Evolutionary conservation across 2,329 filamentous ascomycete genomes (phyloP).

Genomic region (Colletotrichum agaves): DNA sequence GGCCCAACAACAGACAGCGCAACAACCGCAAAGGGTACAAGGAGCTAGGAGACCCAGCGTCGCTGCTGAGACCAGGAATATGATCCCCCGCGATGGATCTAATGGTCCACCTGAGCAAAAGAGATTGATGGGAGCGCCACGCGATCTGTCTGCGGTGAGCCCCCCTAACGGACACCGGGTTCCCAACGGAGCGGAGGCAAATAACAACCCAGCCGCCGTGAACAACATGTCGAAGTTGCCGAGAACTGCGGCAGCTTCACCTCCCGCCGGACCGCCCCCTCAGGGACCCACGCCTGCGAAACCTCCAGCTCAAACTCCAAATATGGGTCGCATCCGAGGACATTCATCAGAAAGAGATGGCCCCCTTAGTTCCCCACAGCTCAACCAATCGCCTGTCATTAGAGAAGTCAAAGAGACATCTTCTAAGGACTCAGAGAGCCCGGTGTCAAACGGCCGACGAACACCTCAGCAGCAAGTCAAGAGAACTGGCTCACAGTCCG

Average conservation of each 20-base stretch:
- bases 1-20: slow-evolving; percentile 42
- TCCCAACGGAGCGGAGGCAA: slow-evolving; percentile 53
- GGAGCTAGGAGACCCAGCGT: slow-evolving; percentile 57
- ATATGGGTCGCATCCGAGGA: slow-evolving; percentile 58
- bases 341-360: slow-evolving; percentile 59
- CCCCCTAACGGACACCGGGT: slow-evolving; percentile 55
- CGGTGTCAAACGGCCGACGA: slow-evolving; percentile 68
- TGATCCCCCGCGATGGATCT: slow-evolving; percentile 62
- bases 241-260: slow-evolving; percentile 50
- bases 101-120: slow-evolving; percentile 62
- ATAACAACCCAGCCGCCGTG: slow-evolving; percentile 44
- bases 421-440: slow-evolving; percentile 59
- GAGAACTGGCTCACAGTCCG: slow-evolving; percentile 50
- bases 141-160: slow-evolving; percentile 48
- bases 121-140: slow-evolving; percentile 54
- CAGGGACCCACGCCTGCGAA: slow-evolving; percentile 63
- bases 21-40: slow-evolving; percentile 53
- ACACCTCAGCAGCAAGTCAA: slow-evolving; percentile 69
- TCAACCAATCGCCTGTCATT: slow-evolving; percentile 54
- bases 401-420: slow-evolving; percentile 47
- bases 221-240: slow-evolving; percentile 52
- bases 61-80: slow-evolving; percentile 51
- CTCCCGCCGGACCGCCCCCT: slow-evolving; percentile 59
- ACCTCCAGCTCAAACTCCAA: slow-evolving; percentile 54
- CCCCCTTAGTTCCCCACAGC: slow-evolving; percentile 49